Percentiles rank a stretch among this genome's conserved stretches.
Evolutionary conservation across 805 yeast genomes (phyloP).

Genomic region (Candida xyloterini): DNA sequence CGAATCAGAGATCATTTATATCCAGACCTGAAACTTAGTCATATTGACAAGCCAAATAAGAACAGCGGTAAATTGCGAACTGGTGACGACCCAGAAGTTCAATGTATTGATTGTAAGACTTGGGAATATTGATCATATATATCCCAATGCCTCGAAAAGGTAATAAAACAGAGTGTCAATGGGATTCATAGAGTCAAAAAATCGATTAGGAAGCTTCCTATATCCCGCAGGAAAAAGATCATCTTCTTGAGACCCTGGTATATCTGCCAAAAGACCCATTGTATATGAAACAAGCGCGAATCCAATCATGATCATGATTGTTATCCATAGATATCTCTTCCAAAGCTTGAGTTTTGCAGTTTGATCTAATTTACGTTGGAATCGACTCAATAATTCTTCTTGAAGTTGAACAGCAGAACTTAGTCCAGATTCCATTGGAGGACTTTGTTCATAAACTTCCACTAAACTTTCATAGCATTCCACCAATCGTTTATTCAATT

Average conservation of each 20-base stretch:
- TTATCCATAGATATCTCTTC: conserved; percentile 2
- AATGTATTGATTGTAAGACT: conserved; percentile 30
- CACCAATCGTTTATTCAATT: conserved; percentile 17
- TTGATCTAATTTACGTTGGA: conserved; percentile 11
- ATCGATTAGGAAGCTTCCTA: conserved; percentile 16
- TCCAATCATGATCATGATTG: background rate
- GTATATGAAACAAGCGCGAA: conserved; percentile 13
- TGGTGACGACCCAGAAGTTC: conserved; percentile 14
- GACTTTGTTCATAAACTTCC: conserved; percentile 11
- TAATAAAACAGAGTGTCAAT: conserved; percentile 13
- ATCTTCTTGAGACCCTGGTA: conserved; percentile 15
- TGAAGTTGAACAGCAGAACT: conserved; percentile 10
- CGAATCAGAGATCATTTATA: conserved; percentile 56
- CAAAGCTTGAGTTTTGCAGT: conserved; percentile 11
- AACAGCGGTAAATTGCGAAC: conserved; percentile 22
- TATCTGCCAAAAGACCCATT: conserved; percentile 16
- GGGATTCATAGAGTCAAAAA: conserved; percentile 16
- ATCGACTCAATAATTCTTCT: conserved; percentile 10
- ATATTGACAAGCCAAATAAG: conserved; percentile 46
- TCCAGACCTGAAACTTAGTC: conserved; percentile 58
- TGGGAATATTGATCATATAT: conserved; percentile 27
- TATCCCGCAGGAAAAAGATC: conserved; percentile 19
- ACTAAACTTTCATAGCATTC: conserved; percentile 15
- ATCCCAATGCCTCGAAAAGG: conserved; percentile 16
- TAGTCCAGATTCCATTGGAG: conserved; percentile 4